A percentile compares a stretch with the other conserved stretches of the same genome.
Conservation (phyloP, 2,329 filamentous ascomycete species). For the Trichoderma harzianum region DNA sequence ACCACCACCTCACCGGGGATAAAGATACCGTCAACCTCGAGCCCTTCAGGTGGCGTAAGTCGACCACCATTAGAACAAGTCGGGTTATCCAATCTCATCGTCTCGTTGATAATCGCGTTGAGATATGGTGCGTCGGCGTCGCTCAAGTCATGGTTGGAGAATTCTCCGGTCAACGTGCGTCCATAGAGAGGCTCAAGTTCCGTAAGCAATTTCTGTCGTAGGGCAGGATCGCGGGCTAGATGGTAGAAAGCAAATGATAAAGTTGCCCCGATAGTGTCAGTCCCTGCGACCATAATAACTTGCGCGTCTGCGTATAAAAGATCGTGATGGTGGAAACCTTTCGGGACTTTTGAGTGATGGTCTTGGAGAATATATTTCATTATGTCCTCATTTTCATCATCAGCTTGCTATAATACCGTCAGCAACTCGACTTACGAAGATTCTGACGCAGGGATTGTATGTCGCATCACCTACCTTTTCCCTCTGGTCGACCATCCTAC, state of each 20-base stretch:
- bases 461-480: not conserved
- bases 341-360: slow-evolving; percentile 23
- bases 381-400: slow-evolving; percentile 25
- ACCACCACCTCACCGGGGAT: slow-evolving; percentile 27
- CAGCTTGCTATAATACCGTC: not conserved
- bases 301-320: slow-evolving; percentile 23
- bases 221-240: not conserved
- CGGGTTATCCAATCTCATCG: slow-evolving; percentile 29
- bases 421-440: not conserved
- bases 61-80: slow-evolving; percentile 28
- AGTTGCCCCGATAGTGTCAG: not conserved
- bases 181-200: slow-evolving; percentile 20
- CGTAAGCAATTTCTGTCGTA: slow-evolving; percentile 17
- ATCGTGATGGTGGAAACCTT: slow-evolving; percentile 22
- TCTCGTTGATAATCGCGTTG: slow-evolving; percentile 30
- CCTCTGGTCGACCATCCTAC: not conserved
- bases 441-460: not conserved
- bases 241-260: not conserved
- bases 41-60: slow-evolving; percentile 26
- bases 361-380: slow-evolving; percentile 27
- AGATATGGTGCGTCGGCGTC: slow-evolving; percentile 21
- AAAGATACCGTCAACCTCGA: slow-evolving; percentile 25
- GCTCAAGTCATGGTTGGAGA: slow-evolving; percentile 22
- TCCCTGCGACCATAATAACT: slow-evolving; percentile 24
- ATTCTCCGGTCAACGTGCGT: slow-evolving; percentile 21